Evolutionary conservation across 768 basidiomycete genomes (phyloP).

Genomic region (Xerocomus spinulosus): DNA sequence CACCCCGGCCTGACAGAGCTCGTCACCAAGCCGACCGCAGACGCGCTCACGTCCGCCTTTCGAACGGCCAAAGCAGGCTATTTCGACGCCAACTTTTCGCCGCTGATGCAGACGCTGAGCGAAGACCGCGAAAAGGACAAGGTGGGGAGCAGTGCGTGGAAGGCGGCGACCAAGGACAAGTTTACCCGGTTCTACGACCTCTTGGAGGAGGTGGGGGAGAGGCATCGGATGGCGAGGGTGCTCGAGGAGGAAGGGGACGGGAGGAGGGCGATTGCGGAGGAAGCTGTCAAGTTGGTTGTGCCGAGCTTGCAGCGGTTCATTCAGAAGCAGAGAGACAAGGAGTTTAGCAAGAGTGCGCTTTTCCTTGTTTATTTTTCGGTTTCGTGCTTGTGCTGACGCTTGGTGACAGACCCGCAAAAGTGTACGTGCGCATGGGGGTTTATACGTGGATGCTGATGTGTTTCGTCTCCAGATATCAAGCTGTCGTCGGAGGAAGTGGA

Average conservation of each 20-base stretch:
- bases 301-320: slow-evolving; percentile 71
- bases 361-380: slow-evolving; percentile 4
- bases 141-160: slow-evolving; percentile 39
- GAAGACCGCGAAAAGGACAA: slow-evolving; percentile 46
- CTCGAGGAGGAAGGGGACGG: slow-evolving; percentile 66
- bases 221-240: slow-evolving; percentile 65
- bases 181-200: slow-evolving; percentile 78
- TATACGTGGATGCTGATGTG: slow-evolving; percentile 7
- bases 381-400: slow-evolving; percentile 2
- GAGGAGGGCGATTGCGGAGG: slow-evolving; percentile 58
- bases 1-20: slow-evolving; percentile 44
- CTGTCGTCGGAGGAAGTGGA: slow-evolving; percentile 72
- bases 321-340: slow-evolving; percentile 72
- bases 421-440: slow-evolving; percentile 33
- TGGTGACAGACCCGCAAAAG: slow-evolving; percentile 45
- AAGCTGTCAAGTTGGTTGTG: slow-evolving; percentile 71
- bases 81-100: slow-evolving; percentile 78
- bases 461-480: slow-evolving; percentile 63
- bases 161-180: slow-evolving; percentile 72
- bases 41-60: slow-evolving; percentile 62
- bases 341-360: slow-evolving; percentile 76
- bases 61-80: slow-evolving; percentile 81
- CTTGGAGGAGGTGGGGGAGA: slow-evolving; percentile 73
- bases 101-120: slow-evolving; percentile 60
- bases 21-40: slow-evolving; percentile 58